These are phyloP conservation scores for Nemania sp. DNA, from an alignment of 2,329 filamentous ascomycete species.

Conservation along the genomic window DNA sequence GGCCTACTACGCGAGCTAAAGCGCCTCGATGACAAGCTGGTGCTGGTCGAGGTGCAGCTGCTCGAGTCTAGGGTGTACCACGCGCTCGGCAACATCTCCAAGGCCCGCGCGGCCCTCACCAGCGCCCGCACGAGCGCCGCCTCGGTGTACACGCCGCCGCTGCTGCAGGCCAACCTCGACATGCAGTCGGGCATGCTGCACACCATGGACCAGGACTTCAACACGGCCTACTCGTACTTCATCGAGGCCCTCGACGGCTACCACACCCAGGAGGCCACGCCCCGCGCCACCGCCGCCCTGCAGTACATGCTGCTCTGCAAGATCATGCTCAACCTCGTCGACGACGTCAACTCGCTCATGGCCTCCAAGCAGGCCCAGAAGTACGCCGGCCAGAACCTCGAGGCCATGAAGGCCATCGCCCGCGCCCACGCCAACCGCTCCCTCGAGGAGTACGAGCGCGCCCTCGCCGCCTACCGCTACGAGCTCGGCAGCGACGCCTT, in stretches of 20 bases:
- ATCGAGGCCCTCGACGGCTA: slow-evolving; percentile 99
- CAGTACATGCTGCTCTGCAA: slow-evolving; percentile 99
- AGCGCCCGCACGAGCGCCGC: slow-evolving; percentile 94
- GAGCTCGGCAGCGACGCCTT: slow-evolving; percentile 95
- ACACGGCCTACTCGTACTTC: slow-evolving; percentile 98
- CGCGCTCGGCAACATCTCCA: slow-evolving; percentile 94
- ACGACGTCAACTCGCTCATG: slow-evolving; percentile 96
- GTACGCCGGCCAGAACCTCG: slow-evolving; percentile 94
- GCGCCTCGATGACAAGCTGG: slow-evolving; percentile 97
- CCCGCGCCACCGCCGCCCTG: slow-evolving; percentile 93
- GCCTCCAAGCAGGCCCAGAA: slow-evolving; percentile 95
- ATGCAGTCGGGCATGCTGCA: slow-evolving; percentile 99
- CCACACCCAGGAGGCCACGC: slow-evolving; percentile 87
- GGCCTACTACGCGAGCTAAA: slow-evolving; percentile 95
- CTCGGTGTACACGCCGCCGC: slow-evolving; percentile 94
- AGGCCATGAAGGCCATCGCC: slow-evolving; percentile 99
- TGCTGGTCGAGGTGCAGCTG: slow-evolving; percentile 96
- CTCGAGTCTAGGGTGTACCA: slow-evolving; percentile 98
- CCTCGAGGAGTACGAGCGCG: slow-evolving; percentile 95
- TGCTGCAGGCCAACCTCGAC: slow-evolving; percentile 94
- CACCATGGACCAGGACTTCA: slow-evolving; percentile 98
- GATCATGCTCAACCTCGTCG: slow-evolving; percentile 97
- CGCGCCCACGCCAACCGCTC: slow-evolving; percentile 95
- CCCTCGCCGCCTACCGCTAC: slow-evolving; percentile 88
- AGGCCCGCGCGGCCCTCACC: slow-evolving; percentile 93